These are phyloP conservation scores for Cladobotryum mycophilum DNA, from an alignment of 2,329 filamentous ascomycete species.

Conservation along the genomic window DNA sequence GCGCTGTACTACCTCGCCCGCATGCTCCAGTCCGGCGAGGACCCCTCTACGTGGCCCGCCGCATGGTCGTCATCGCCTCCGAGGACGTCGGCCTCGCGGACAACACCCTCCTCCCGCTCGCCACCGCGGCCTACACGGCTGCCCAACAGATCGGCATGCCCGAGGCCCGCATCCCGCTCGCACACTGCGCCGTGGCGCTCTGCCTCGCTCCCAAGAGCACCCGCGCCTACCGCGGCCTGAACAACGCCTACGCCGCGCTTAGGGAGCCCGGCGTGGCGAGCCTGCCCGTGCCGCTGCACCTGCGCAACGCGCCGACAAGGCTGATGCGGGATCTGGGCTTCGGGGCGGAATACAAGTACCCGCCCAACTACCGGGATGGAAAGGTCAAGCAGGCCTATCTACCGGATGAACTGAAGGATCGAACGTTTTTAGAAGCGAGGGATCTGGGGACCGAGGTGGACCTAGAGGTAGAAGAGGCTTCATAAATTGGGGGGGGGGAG, in stretches of 20 bases:
- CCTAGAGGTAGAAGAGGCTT: constrained; percentile 38
- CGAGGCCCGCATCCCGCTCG: constrained; percentile 86
- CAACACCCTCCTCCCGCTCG: constrained; percentile 73
- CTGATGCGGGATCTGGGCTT: constrained; percentile 92
- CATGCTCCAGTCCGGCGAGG: constrained; percentile 93
- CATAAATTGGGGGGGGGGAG: too few species aligned
- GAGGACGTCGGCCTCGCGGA: constrained; percentile 93
- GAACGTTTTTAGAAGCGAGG: constrained; percentile 69
- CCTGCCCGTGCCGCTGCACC: constrained; percentile 76
- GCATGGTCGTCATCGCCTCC: constrained; percentile 89
- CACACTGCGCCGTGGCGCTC: constrained; percentile 78
- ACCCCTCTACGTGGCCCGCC: constrained; percentile 88
- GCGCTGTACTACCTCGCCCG: constrained; percentile 90
- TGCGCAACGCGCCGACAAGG: constrained; percentile 86
- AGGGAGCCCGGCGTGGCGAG: constrained; percentile 76
- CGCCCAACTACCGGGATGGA: constrained; percentile 80
- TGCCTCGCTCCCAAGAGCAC: constrained; percentile 80
- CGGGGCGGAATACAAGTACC: constrained; percentile 92
- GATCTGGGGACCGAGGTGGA: constrained; percentile 78
- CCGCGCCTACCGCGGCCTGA: constrained; percentile 73
- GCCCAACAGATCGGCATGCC: constrained; percentile 93
- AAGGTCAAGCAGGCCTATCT: constrained; percentile 82
- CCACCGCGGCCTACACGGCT: constrained; percentile 79
- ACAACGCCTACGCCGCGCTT: constrained; percentile 72
- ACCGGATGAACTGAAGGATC: constrained; percentile 66